These are phyloP conservation scores for Pisolithus thermaeus DNA, from an alignment of 1,284 basidiomycete genomes.

Conservation along the genomic window DNA sequence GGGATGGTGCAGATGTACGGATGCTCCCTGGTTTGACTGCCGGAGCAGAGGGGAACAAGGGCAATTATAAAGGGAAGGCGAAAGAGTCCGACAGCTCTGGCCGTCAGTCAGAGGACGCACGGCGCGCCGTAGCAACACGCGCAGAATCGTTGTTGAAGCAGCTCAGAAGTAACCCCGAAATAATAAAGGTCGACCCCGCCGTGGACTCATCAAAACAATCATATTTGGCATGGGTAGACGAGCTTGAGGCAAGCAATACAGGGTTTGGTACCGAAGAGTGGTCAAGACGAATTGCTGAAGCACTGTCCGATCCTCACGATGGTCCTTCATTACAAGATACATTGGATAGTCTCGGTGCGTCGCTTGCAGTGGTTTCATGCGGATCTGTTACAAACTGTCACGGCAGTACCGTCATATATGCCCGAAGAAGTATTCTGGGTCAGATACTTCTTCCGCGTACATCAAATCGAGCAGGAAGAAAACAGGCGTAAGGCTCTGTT, in stretches of 20 bases:
- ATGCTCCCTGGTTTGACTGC: slow-evolving; percentile 45
- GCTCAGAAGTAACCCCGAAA: slow-evolving; percentile 69
- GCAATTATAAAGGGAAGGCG: slow-evolving; percentile 37
- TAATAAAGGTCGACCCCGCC: slow-evolving; percentile 74
- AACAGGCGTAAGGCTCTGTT: slow-evolving; percentile 76
- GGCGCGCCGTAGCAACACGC: slow-evolving; percentile 59
- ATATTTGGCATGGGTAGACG: slow-evolving; percentile 57
- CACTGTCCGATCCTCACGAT: slow-evolving; percentile 46
- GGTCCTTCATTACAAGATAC: slow-evolving; percentile 56
- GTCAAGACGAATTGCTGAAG: slow-evolving; percentile 44
- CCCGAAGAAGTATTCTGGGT: slow-evolving; percentile 78
- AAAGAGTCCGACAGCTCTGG: slow-evolving; percentile 32
- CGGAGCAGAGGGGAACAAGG: slow-evolving; percentile 14
- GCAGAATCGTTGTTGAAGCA: slow-evolving; percentile 75
- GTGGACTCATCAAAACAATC: slow-evolving; percentile 51
- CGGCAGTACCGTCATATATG: slow-evolving; percentile 66
- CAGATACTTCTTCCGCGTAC: slow-evolving; percentile 86
- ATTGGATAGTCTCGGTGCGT: slow-evolving; percentile 57
- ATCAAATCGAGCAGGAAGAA: slow-evolving; percentile 83
- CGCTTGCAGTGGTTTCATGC: background rate
- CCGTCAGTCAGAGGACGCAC: slow-evolving; percentile 36
- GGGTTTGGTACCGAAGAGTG: slow-evolving; percentile 58
- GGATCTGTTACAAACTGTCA: background rate
- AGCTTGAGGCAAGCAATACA: slow-evolving; percentile 42
- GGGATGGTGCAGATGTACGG: slow-evolving; percentile 85